phyloP scores from a whole-genome alignment of 768 basidiomycete species.

The Pilatotrama ljubarskyi region DNA sequence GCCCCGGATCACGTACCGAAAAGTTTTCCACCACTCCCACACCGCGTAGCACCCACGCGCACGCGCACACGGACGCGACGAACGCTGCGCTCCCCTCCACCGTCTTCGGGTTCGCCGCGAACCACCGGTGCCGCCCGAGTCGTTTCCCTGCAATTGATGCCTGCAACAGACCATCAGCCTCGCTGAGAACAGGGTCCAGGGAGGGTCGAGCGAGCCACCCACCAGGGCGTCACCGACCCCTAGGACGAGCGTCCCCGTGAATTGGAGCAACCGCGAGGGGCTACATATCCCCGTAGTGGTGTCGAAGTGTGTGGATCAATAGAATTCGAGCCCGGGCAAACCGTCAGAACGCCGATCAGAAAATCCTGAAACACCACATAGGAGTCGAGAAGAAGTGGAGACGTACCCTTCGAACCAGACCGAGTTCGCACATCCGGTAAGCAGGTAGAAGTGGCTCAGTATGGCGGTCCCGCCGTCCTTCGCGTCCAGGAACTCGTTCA shows the following conservation, averaged over 20 bases:
- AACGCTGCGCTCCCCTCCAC: slow-evolving; percentile 90
- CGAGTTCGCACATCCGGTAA: slow-evolving; percentile 92
- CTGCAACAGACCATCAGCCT: slow-evolving; percentile 38
- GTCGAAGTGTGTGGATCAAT: too few species aligned
- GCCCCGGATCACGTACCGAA: slow-evolving; percentile 49
- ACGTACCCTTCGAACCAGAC: slow-evolving; percentile 90
- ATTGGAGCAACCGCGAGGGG: slow-evolving; percentile 54
- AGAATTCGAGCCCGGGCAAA: too few species aligned
- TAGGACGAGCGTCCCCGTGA: slow-evolving; percentile 85
- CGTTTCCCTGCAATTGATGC: slow-evolving; percentile 92
- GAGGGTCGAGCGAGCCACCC: slow-evolving; percentile 29
- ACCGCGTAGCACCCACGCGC: slow-evolving; percentile 70
- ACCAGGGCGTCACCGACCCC: slow-evolving; percentile 95
- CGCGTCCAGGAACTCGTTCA: slow-evolving; percentile 96
- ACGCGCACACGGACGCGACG: slow-evolving; percentile 63
- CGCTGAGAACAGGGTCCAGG: neutral
- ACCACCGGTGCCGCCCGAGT: slow-evolving; percentile 82
- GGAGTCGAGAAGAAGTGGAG: neutral
- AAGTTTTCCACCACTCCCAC: slow-evolving; percentile 71
- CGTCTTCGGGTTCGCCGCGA: slow-evolving; percentile 80
- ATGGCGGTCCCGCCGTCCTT: slow-evolving; percentile 96
- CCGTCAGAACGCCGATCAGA: neutral
- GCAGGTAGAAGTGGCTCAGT: slow-evolving; percentile 93
- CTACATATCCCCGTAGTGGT: slow-evolving; percentile 27
- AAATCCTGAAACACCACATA: too few species aligned